Conservation (phyloP, 257 asterid species). For the Haberlea rhodopensis region DNA sequence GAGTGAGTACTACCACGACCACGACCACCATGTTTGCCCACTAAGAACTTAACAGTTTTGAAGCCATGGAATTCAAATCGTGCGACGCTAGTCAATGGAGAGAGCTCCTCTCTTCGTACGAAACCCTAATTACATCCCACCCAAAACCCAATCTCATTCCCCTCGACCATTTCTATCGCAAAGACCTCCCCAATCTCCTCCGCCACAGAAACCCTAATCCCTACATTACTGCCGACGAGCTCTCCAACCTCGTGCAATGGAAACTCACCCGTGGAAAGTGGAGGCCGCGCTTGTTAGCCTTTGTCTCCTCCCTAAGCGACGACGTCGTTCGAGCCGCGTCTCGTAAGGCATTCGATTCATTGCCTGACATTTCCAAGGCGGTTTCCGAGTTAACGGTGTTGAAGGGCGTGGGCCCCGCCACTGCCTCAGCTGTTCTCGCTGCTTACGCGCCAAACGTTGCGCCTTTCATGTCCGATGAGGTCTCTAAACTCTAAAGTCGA, state of each 20-base stretch:
- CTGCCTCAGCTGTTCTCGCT: slow-evolving; percentile 89
- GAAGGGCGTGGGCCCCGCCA: slow-evolving; percentile 95
- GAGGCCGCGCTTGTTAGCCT: slow-evolving; percentile 76
- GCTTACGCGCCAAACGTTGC: slow-evolving; percentile 78
- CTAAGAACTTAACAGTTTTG: no score
- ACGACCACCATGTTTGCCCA: slow-evolving; percentile 3
- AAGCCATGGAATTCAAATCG: slow-evolving; percentile 47
- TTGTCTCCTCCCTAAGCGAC: slow-evolving; percentile 58
- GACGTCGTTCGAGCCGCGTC: slow-evolving; percentile 66
- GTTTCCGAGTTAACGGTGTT: slow-evolving; percentile 58
- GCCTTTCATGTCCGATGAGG: slow-evolving; percentile 96
- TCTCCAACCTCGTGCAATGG: slow-evolving; percentile 80
- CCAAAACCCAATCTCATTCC: slow-evolving; percentile 60
- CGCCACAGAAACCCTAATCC: slow-evolving; percentile 64
- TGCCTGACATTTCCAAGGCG: slow-evolving; percentile 67
- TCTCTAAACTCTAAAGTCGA: slow-evolving; percentile 6
- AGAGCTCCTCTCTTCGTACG: slow-evolving; percentile 57
- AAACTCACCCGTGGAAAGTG: slow-evolving; percentile 86
- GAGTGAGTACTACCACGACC: no score
- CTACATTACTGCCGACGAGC: slow-evolving; percentile 60
- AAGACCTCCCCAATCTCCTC: slow-evolving; percentile 62
- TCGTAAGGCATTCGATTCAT: slow-evolving; percentile 56
- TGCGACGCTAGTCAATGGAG: slow-evolving; percentile 49
- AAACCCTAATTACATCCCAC: slow-evolving; percentile 35
- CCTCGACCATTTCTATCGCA: slow-evolving; percentile 75